These are phyloP conservation scores for Dactylellina cionopaga DNA, from an alignment of 2,329 filamentous ascomycete genomes.

Conservation along the genomic window DNA sequence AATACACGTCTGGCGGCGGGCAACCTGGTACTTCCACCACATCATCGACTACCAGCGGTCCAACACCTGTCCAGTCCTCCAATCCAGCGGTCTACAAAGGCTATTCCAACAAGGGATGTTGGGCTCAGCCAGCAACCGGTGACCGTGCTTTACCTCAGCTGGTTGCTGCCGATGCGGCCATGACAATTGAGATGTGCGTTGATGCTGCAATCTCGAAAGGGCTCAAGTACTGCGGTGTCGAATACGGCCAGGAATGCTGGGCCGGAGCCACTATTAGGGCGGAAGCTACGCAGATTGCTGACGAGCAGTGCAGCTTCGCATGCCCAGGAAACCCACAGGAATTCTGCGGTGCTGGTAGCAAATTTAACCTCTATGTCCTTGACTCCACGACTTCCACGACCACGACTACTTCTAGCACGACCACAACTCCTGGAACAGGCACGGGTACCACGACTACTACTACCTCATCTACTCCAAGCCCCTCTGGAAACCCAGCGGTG, in stretches of 20 bases:
- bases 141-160: conserved; percentile 1
- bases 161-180: conserved; percentile 37
- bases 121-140: not conserved
- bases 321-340: conserved; percentile 66
- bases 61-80: not conserved
- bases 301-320: conserved; percentile 65
- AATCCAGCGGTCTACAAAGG: conserved; percentile 30
- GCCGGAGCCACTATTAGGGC: conserved; percentile 6
- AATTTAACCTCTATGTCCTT: conserved; percentile 59
- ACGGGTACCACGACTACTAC: conserved; percentile 53
- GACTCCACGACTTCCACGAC: conserved; percentile 40
- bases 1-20: conserved; percentile 56
- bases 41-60: conserved; percentile 12
- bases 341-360: conserved; percentile 67
- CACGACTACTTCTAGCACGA: conserved; percentile 52
- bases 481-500: conserved; percentile 2
- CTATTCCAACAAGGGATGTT: conserved; percentile 39
- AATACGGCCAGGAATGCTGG: conserved; percentile 57
- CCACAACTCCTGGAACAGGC: conserved; percentile 8
- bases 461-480: conserved; percentile 1
- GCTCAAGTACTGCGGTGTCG: conserved; percentile 60
- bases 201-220: conserved; percentile 56
- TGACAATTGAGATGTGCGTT: conserved; percentile 59
- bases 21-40: conserved; percentile 24
- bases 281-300: not conserved